Evolutionary conservation across 75 land plant genomes (phyloP).

Genomic region (Cryptomeria japonica): DNA sequence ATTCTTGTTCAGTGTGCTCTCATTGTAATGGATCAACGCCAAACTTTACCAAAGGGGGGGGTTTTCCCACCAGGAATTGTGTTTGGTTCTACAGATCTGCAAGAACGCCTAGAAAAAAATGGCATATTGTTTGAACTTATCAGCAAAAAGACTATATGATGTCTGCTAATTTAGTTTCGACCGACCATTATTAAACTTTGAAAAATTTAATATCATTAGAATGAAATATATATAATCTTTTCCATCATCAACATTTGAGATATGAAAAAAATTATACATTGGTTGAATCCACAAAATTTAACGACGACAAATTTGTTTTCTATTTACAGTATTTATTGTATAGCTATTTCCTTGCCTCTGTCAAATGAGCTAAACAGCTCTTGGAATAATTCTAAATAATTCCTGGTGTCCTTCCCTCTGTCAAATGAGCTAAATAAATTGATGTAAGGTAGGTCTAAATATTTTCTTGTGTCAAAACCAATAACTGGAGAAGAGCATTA

Average conservation of each 20-base stretch:
- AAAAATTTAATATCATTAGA: too few species aligned
- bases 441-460: too few species aligned
- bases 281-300: slow-evolving; percentile 67
- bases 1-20: slow-evolving; percentile 81
- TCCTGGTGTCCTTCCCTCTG: too few species aligned
- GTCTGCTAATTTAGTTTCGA: too few species aligned
- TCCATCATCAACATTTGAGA: too few species aligned
- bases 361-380: neutral
- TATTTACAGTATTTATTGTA: neutral
- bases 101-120: slow-evolving; percentile 76
- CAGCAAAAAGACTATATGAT: neutral
- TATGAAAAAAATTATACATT: slow-evolving; percentile 84
- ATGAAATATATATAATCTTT: too few species aligned
- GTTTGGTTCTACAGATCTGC: slow-evolving; percentile 86
- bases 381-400: neutral
- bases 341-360: neutral
- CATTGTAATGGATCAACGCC: slow-evolving; percentile 57
- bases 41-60: slow-evolving; percentile 81
- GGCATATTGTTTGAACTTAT: slow-evolving; percentile 81
- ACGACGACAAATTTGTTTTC: neutral
- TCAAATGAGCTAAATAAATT: too few species aligned
- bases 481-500: too few species aligned
- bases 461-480: neutral
- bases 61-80: slow-evolving; percentile 81
- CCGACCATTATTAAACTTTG: too few species aligned